Evolutionary conservation across 1,139 yeast genomes (phyloP).

Genomic region (Yamadazyma diddensiae): DNA sequence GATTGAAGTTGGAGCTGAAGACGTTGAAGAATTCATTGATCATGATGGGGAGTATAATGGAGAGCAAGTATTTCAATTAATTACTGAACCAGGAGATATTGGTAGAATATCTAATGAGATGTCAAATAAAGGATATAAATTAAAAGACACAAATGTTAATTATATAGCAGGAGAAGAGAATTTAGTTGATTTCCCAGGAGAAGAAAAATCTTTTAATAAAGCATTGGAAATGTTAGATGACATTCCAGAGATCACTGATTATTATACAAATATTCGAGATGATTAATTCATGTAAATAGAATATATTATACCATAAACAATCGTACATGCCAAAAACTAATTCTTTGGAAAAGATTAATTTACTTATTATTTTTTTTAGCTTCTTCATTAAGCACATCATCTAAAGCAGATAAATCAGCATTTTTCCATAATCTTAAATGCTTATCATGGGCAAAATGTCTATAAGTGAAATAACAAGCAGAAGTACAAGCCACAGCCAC

Average conservation of each 20-base stretch:
- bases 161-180: slow-evolving; percentile 66
- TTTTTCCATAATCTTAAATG: slow-evolving; percentile 70
- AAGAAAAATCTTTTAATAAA: slow-evolving; percentile 51
- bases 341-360: too few species aligned
- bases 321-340: too few species aligned
- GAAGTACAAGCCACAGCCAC: slow-evolving; percentile 65
- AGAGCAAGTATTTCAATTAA: slow-evolving; percentile 30
- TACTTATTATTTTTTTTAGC: slow-evolving; percentile 32
- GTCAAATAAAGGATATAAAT: slow-evolving; percentile 51
- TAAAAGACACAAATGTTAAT: slow-evolving; percentile 69
- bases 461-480: slow-evolving; percentile 66
- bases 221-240: slow-evolving; percentile 65
- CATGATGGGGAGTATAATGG: slow-evolving; percentile 43
- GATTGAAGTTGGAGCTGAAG: slow-evolving; percentile 83
- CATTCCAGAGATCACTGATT: slow-evolving; percentile 76
- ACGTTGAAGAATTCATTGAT: slow-evolving; percentile 54
- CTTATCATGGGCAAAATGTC: slow-evolving; percentile 65
- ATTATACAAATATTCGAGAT: slow-evolving; percentile 54
- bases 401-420: slow-evolving; percentile 56
- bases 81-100: slow-evolving; percentile 63
- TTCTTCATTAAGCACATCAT: slow-evolving; percentile 56
- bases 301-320: too few species aligned
- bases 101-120: slow-evolving; percentile 59
- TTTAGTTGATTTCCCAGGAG: slow-evolving; percentile 52
- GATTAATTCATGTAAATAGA: slow-evolving; percentile 7